These are phyloP conservation scores for Cladosporium colombiae DNA, from an alignment of 2,329 filamentous ascomycete genomes.

Conservation along the genomic window DNA sequence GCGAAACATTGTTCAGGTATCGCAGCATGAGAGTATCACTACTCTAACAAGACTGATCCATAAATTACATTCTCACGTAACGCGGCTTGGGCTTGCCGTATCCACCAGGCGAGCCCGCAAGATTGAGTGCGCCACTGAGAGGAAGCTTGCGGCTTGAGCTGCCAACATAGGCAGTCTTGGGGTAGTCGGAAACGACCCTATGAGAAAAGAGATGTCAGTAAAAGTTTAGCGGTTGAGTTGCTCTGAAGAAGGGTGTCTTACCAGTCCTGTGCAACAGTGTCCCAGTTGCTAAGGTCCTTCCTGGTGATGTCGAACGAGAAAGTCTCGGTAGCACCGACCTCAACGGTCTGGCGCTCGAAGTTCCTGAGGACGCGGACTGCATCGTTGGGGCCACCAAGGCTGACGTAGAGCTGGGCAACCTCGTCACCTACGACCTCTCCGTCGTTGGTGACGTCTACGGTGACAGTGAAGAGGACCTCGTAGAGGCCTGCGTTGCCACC, in stretches of 20 bases:
- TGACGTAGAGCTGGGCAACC: slow-evolving; percentile 74
- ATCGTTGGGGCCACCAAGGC: slow-evolving; percentile 76
- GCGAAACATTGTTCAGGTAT: neutral
- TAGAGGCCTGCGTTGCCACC: slow-evolving; percentile 65
- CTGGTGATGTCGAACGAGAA: slow-evolving; percentile 73
- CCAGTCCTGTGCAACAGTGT: slow-evolving; percentile 80
- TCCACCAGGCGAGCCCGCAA: slow-evolving; percentile 8
- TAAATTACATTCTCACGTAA: slow-evolving; percentile 11
- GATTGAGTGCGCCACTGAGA: slow-evolving; percentile 38
- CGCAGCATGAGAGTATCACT: neutral
- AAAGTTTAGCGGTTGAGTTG: neutral
- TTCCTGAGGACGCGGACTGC: slow-evolving; percentile 67
- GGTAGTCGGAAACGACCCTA: slow-evolving; percentile 55
- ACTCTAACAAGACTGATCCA: neutral
- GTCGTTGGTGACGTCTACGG: slow-evolving; percentile 70
- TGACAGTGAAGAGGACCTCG: slow-evolving; percentile 68
- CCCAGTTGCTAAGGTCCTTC: slow-evolving; percentile 87
- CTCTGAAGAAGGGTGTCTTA: slow-evolving; percentile 10
- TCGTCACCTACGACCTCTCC: slow-evolving; percentile 67
- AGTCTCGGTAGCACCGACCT: slow-evolving; percentile 64
- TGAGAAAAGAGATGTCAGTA: slow-evolving; percentile 12
- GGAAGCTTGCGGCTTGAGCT: slow-evolving; percentile 59
- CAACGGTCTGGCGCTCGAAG: slow-evolving; percentile 76
- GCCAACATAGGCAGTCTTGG: slow-evolving; percentile 63
- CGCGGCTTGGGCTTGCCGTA: slow-evolving; percentile 15